Evolutionary conservation across 78 protist genomes (phyloP).

Genomic region (Protostelium mycophagum): DNA sequence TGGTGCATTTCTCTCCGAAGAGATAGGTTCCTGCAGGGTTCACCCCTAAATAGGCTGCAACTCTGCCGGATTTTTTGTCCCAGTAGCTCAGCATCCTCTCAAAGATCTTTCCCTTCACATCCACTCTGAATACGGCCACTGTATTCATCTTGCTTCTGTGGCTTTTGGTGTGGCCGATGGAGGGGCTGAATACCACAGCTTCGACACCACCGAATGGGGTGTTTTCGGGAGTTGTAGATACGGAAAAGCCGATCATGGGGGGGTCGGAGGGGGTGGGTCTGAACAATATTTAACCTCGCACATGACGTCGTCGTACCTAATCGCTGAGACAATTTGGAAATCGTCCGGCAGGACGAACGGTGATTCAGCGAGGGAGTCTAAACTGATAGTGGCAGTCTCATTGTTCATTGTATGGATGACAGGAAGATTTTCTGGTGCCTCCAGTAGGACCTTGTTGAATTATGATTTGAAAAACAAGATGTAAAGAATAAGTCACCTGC

Average conservation of each 20-base stretch:
- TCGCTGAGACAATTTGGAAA: background rate
- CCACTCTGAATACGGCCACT: background rate
- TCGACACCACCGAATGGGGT: background rate
- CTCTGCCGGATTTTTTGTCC: background rate
- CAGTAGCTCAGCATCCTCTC: background rate
- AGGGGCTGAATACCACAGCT: background rate
- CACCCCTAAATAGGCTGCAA: background rate
- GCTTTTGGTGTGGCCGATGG: background rate
- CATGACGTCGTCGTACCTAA: background rate
- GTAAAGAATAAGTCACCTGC: background rate
- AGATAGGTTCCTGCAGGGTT: background rate
- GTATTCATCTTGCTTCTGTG: background rate
- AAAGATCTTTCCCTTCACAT: no score
- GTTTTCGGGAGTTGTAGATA: no score
- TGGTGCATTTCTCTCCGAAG: no score
- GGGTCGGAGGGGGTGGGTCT: background rate
- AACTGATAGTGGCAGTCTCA: background rate
- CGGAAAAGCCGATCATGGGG: background rate
- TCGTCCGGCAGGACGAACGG: background rate
- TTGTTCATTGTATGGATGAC: background rate
- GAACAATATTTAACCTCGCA: background rate
- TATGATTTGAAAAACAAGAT: no score
- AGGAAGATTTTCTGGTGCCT: background rate
- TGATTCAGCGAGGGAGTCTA: background rate
- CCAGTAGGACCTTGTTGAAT: background rate